Evolutionary conservation across 225 moss, liverwort and hornwort species (phyloP).

Genomic region (Marchantia polymorpha): DNA sequence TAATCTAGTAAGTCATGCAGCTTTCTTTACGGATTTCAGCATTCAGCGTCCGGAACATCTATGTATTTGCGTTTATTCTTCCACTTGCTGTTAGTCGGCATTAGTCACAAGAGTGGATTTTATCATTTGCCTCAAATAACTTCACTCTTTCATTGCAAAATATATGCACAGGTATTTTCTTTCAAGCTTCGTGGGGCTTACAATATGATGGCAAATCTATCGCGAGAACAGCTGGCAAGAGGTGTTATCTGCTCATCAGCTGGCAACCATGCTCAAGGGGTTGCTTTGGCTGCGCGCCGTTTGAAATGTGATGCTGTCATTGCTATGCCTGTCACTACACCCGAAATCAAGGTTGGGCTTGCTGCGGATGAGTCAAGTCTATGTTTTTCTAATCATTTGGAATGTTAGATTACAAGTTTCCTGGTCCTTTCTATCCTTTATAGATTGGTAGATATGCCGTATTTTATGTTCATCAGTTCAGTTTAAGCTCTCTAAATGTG

Average conservation of each 20-base stretch:
- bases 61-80: neutral
- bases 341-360: constrained; percentile 70
- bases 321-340: constrained; percentile 93
- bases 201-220: constrained; percentile 95
- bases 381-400: no score
- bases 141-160: neutral
- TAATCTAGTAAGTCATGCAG: neutral
- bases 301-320: constrained; percentile 75
- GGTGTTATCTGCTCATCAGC: constrained; percentile 94
- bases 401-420: neutral
- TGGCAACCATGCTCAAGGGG: constrained; percentile 95
- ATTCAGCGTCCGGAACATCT: neutral
- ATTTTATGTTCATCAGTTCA: no score
- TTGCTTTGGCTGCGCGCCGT: constrained; percentile 72
- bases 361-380: no score
- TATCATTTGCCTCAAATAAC: neutral
- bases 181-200: constrained; percentile 94
- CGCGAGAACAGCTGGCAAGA: constrained; percentile 50
- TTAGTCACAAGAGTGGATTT: neutral
- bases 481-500: no score
- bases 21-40: neutral
- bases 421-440: no score
- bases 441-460: no score
- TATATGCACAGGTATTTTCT: constrained; percentile 58
- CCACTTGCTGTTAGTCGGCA: neutral